Base-by-base conservation (phyloP, 331 rosid genomes). In the Acacia pycnantha region DNA sequence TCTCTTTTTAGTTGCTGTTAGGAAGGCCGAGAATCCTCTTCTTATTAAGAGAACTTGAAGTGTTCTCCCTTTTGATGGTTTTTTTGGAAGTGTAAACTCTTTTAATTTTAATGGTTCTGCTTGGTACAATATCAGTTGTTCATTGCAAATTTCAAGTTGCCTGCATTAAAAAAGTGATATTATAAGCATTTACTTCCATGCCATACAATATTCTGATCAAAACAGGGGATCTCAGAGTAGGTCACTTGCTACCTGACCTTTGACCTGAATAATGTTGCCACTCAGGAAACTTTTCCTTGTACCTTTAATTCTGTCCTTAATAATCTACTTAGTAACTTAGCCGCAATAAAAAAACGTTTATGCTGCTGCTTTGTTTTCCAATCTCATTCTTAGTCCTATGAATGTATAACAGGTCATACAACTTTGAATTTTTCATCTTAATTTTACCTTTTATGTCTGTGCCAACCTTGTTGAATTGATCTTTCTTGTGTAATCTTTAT, bases 321-420 rank as follows among this genome's bases (percentile, higher is more conserved):
- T 10, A 14, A 15, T 9, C 14, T 67, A 13, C 11, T 68, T 68
- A 11, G 68, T 35, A 47, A 58, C 18, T 67, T 77, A 40, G 43
- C 72, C 62, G 15, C 33, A 59, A 44, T 31, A 2, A 71, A 73
- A 51, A 33, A 33, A 33, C 0, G 37, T 33, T 33, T 3, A 33
- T 33, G 37, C 37, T 33, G 74, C 35, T 70, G 29, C 58, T 43
- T 15, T 26, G 24, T 67, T 70, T 73, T 77, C 27, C 31, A 41
- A 61, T 62, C 43, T 85, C 73, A 68, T 70, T 65, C 84, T 80
- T 58, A 47, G 33, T 50, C 33, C 47, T 43, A 70, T 64, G 66
- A 68, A 81, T 74, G 37, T 58, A 41, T 73, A 67, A 31, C 51
- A 11, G 4, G 51, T 46, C 18, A 46, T 46, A 12, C 51, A 46